Percentiles rank a stretch among this genome's conserved stretches.
phyloP scores from a whole-genome alignment of 2,329 filamentous ascomycete species.

The Cytospora piceae region DNA sequence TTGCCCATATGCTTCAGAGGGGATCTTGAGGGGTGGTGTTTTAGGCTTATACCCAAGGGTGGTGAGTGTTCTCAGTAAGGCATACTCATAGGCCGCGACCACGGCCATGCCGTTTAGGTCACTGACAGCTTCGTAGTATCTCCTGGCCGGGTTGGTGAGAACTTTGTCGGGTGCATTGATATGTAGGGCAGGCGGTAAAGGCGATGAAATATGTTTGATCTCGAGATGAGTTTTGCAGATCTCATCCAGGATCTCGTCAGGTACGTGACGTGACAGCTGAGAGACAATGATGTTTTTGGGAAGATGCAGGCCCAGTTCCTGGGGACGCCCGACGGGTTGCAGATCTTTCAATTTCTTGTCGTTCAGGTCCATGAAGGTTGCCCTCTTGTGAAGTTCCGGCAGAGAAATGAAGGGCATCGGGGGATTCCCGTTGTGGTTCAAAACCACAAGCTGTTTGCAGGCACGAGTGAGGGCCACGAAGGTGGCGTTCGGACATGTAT shows the following conservation, averaged over 20 bases:
- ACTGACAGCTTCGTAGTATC: constrained; percentile 20
- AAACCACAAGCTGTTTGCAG: constrained; percentile 36
- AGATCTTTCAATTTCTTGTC: neutral
- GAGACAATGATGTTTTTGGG: constrained; percentile 25
- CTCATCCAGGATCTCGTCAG: constrained; percentile 32
- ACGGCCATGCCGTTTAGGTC: constrained; percentile 31
- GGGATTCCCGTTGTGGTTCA: constrained; percentile 31
- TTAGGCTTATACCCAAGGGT: constrained; percentile 10
- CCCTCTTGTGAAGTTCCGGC: neutral
- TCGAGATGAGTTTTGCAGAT: constrained; percentile 31
- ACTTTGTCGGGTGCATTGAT: constrained; percentile 32
- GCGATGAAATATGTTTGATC: constrained; percentile 24
- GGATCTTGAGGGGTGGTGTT: neutral
- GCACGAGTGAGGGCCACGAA: constrained; percentile 40
- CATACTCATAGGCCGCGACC: constrained; percentile 30
- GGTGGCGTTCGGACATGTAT: constrained; percentile 36
- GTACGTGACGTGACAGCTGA: constrained; percentile 35
- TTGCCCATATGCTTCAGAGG: neutral
- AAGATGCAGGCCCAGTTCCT: neutral
- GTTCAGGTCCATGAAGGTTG: neutral
- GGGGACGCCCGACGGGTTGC: neutral
- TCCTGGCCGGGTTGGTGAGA: constrained; percentile 21
- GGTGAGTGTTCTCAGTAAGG: constrained; percentile 11
- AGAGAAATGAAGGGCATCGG: constrained; percentile 36
- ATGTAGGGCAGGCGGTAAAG: constrained; percentile 19